These are phyloP conservation scores for Fusarium setosum DNA, from an alignment of 2,329 filamentous ascomycete genomes.

Conservation along the genomic window DNA sequence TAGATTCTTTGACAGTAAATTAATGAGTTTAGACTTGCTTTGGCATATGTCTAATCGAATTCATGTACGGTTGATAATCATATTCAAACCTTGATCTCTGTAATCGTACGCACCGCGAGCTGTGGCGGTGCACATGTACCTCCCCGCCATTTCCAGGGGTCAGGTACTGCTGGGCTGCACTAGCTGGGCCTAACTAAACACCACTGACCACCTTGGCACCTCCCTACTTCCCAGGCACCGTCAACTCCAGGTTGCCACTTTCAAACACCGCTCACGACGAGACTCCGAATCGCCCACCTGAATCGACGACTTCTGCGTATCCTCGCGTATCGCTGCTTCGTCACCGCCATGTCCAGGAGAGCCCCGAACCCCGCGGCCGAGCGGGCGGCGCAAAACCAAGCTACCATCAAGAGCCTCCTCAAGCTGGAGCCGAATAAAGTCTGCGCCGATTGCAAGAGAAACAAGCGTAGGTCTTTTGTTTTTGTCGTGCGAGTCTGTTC, in stretches of 20 bases:
- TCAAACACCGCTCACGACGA: slow-evolving; percentile 25
- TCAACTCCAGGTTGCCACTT: slow-evolving; percentile 40
- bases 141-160: slow-evolving; percentile 25
- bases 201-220: slow-evolving; percentile 43
- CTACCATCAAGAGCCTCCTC: slow-evolving; percentile 92
- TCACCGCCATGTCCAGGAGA: slow-evolving; percentile 77
- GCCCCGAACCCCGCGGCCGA: slow-evolving; percentile 82
- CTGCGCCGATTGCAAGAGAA: slow-evolving; percentile 98
- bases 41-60: too few relatives aligned
- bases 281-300: not conserved
- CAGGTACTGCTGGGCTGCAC: slow-evolving; percentile 25
- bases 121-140: slow-evolving; percentile 18
- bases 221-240: slow-evolving; percentile 40
- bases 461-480: slow-evolving; percentile 87
- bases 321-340: slow-evolving; percentile 4
- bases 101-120: not conserved
- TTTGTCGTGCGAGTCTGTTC: not conserved
- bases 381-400: slow-evolving; percentile 91
- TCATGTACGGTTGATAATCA: too few relatives aligned
- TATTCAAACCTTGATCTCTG: not conserved
- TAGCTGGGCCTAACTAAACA: slow-evolving; percentile 31
- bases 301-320: not conserved
- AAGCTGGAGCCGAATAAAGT: slow-evolving; percentile 97
- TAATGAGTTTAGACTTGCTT: too few relatives aligned
- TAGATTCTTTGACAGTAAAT: too few relatives aligned